phyloP scores from a whole-genome alignment of 345 rosid genomes.

The Ceriops tagal region DNA sequence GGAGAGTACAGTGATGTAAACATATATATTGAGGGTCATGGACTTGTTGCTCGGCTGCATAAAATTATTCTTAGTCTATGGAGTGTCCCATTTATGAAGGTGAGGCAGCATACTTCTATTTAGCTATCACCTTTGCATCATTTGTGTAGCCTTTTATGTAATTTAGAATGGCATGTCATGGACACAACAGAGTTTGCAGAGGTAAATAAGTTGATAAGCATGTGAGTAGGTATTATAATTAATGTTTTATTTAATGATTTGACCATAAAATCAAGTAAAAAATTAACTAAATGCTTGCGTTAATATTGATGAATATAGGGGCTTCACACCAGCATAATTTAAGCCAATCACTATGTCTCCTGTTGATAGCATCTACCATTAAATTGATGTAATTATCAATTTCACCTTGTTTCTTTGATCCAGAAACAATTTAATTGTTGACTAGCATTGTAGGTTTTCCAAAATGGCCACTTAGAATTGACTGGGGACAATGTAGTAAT shows the following conservation, averaged over 20 bases:
- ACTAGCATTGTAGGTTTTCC: too few relatives aligned
- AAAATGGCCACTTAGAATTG: too few relatives aligned
- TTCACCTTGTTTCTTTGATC: too few relatives aligned
- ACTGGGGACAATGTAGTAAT: too few relatives aligned
- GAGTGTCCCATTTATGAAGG: slow-evolving; percentile 94
- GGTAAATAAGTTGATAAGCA: background rate
- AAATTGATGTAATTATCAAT: too few relatives aligned
- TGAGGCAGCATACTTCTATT: slow-evolving; percentile 23
- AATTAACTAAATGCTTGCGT: too few relatives aligned
- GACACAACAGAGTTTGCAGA: background rate
- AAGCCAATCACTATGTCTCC: too few relatives aligned
- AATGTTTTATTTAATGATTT: background rate
- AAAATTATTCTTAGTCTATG: slow-evolving; percentile 76
- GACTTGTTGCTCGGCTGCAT: slow-evolving; percentile 62
- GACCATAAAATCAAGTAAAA: background rate
- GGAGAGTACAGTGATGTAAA: slow-evolving; percentile 60
- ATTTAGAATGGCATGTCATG: background rate
- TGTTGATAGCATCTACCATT: too few relatives aligned
- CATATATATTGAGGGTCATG: slow-evolving; percentile 57
- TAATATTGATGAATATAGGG: too few relatives aligned
- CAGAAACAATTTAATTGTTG: too few relatives aligned
- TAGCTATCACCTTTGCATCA: background rate
- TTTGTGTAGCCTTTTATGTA: background rate
- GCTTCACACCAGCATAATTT: too few relatives aligned
- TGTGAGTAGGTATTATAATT: background rate